Percentiles rank a stretch among this genome's conserved stretches.
Conservation (phyloP, 2,329 filamentous ascomycete genomes). For the Fusarium metavorans region DNA sequence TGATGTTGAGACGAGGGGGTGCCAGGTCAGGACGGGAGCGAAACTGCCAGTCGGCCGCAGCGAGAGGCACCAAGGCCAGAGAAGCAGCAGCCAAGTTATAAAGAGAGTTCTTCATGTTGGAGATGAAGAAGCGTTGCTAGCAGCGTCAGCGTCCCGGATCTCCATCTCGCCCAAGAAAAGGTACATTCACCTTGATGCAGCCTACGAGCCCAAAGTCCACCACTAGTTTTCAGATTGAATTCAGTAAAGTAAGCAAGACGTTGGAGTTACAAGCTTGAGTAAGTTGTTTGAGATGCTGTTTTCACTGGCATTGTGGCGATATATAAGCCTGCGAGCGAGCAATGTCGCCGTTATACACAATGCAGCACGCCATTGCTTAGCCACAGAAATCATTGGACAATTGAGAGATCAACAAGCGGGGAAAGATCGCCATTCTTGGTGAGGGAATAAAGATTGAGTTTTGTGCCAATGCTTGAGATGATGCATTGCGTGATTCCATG, state of each 20-base stretch:
- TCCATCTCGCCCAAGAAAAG: slow-evolving; percentile 33
- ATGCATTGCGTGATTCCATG: slow-evolving; percentile 22
- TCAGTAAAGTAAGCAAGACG: not conserved
- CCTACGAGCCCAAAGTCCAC: slow-evolving; percentile 33
- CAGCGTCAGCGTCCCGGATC: slow-evolving; percentile 33
- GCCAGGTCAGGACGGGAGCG: slow-evolving; percentile 44
- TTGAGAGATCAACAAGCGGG: not conserved
- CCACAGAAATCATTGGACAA: slow-evolving; percentile 1
- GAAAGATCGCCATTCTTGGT: not conserved
- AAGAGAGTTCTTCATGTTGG: slow-evolving; percentile 23
- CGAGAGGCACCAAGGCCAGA: slow-evolving; percentile 5
- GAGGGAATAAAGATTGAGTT: slow-evolving; percentile 12
- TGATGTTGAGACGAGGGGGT: slow-evolving; percentile 54
- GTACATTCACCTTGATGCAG: slow-evolving; percentile 40
- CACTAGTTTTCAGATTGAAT: not conserved
- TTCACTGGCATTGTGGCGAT: not conserved
- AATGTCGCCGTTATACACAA: not conserved
- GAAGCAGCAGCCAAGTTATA: slow-evolving; percentile 6
- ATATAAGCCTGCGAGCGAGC: not conserved
- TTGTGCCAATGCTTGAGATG: not conserved
- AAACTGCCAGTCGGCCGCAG: slow-evolving; percentile 1
- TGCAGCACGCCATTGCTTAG: slow-evolving; percentile 13
- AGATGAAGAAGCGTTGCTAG: slow-evolving; percentile 18
- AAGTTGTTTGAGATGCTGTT: not conserved
- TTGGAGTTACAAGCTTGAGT: not conserved